These are phyloP conservation scores for Sclerotinia trifoliorum DNA, from an alignment of 2,329 filamentous ascomycete species.

Conservation along the genomic window DNA sequence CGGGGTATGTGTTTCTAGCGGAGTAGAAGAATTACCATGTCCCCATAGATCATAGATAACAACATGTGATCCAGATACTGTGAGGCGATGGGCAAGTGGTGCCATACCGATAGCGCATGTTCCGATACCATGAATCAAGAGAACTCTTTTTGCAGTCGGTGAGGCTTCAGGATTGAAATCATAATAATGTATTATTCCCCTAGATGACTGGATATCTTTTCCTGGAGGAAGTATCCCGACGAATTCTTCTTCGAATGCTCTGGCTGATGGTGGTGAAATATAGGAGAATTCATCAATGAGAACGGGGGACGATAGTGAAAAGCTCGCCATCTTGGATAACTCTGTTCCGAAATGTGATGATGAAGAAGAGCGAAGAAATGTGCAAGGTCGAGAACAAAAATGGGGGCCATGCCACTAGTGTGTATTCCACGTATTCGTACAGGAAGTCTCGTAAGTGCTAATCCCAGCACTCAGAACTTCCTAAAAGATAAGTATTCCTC, in stretches of 20 bases:
- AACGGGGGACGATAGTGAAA: constrained; percentile 1
- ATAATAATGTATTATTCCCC: constrained; percentile 27
- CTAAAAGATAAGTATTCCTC: not conserved
- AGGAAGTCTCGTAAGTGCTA: not conserved
- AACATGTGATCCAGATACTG: constrained; percentile 42
- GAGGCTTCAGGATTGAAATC: constrained; percentile 14
- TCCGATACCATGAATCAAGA: constrained; percentile 52
- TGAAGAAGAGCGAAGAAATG: not conserved
- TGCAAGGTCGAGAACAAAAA: not conserved
- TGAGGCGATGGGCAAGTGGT: constrained; percentile 44
- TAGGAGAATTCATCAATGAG: constrained; percentile 2
- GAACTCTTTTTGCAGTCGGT: constrained; percentile 36
- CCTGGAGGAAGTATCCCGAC: not conserved
- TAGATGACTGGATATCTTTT: constrained; percentile 19
- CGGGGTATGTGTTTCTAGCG: constrained; percentile 44
- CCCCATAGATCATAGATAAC: constrained; percentile 53
- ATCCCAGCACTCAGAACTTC: not conserved
- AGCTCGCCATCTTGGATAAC: not conserved
- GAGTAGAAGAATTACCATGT: constrained; percentile 53
- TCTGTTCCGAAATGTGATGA: not conserved
- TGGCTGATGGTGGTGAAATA: not conserved
- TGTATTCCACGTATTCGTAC: not conserved
- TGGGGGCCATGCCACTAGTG: not conserved
- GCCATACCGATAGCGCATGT: constrained; percentile 49
- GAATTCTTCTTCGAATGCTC: constrained; percentile 12